These are phyloP conservation scores for Gentiana macrophylla DNA, from an alignment of 257 asterid genomes.

Conservation along the genomic window DNA sequence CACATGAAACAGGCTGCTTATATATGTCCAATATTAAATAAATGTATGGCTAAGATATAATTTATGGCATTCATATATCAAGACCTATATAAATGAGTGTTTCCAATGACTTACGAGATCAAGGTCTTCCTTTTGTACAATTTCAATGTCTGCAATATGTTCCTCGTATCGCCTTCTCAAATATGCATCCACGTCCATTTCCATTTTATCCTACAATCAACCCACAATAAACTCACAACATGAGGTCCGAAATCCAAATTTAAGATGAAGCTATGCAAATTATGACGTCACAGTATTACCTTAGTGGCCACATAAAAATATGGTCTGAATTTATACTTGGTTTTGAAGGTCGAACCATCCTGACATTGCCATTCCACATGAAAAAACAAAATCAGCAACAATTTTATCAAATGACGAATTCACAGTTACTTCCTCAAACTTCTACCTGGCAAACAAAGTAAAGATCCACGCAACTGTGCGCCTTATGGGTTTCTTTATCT, in stretches of 20 bases:
- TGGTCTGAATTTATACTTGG: conserved; percentile 84
- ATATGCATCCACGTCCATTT: conserved; percentile 92
- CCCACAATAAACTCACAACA: conserved; percentile 10
- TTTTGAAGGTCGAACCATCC: conserved; percentile 95
- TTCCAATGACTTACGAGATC: conserved; percentile 52
- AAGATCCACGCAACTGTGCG: conserved; percentile 80
- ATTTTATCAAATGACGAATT: not conserved
- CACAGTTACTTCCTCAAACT: not conserved
- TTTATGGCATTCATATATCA: too few relatives aligned
- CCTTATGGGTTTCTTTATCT: conserved; percentile 77
- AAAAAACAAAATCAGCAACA: conserved; percentile 5
- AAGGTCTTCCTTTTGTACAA: conserved; percentile 85
- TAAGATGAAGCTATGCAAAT: not conserved
- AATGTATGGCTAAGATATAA: too few relatives aligned
- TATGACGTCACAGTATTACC: conserved; percentile 25
- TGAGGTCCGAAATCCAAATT: not conserved
- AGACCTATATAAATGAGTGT: conserved; percentile 1
- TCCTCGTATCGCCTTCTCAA: conserved; percentile 88
- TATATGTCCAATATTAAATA: too few relatives aligned
- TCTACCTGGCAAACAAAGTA: conserved; percentile 94
- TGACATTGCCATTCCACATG: conserved; percentile 24
- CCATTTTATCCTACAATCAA: conserved; percentile 60
- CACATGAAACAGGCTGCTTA: too few relatives aligned
- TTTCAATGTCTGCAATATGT: conserved; percentile 80
- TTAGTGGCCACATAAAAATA: conserved; percentile 92